Percentiles rank a stretch among this genome's conserved stretches.
Conservation (phyloP, 2,329 filamentous ascomycete species). For the Fusarium chaquense region DNA sequence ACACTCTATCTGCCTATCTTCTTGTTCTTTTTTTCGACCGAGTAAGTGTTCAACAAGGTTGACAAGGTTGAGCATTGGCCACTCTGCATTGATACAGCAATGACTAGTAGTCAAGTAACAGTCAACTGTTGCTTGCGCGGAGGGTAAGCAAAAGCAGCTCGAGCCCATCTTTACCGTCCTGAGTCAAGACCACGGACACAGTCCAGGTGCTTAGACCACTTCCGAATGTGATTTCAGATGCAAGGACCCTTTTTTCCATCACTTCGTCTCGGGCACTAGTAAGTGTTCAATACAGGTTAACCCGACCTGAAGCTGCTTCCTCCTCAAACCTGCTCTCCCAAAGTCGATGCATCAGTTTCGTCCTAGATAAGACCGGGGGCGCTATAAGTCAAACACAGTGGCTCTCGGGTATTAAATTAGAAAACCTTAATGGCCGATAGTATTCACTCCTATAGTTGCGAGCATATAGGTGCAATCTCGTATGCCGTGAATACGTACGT, state of each 20-base stretch:
- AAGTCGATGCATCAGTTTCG: neutral
- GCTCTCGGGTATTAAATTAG: slow-evolving; percentile 9
- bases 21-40: neutral
- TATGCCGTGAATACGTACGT: neutral
- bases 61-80: neutral
- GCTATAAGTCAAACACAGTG: slow-evolving; percentile 18
- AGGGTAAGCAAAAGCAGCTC: neutral
- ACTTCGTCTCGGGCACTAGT: neutral
- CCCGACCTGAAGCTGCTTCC: slow-evolving; percentile 19
- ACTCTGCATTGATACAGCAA: neutral
- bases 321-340: slow-evolving; percentile 16
- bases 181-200: neutral
- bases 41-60: neutral
- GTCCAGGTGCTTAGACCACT: neutral
- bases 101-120: neutral
- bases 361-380: slow-evolving; percentile 17
- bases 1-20: neutral
- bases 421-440: slow-evolving; percentile 1
- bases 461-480: slow-evolving; percentile 1
- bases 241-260: neutral
- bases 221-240: neutral
- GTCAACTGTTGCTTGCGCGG: neutral
- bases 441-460: neutral
- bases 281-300: neutral
- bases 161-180: neutral